Conservation (phyloP, 2,329 filamentous ascomycete genomes). For the Neofusicoccum ribis region DNA sequence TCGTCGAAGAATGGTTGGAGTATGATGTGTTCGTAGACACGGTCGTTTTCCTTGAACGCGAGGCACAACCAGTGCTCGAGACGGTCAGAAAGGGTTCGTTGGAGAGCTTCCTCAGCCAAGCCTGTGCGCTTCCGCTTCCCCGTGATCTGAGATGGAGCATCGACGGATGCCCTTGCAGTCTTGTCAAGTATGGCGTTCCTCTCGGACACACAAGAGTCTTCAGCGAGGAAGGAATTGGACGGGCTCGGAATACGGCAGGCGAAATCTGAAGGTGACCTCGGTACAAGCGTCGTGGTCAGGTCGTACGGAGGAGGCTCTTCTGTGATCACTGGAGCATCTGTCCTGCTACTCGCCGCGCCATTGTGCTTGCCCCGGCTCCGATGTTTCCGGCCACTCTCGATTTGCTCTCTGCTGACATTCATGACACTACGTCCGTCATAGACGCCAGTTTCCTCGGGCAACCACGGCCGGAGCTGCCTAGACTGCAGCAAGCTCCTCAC, state of each 20-base stretch:
- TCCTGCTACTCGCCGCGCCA: background rate
- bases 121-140: slow-evolving; percentile 2
- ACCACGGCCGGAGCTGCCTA: background rate
- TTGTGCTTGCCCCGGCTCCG: background rate
- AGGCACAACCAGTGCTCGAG: background rate
- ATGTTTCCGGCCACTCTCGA: background rate
- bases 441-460: background rate
- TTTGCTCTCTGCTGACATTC: background rate
- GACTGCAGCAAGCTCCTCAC: background rate
- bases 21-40: background rate
- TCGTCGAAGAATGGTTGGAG: slow-evolving; percentile 1
- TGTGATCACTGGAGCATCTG: background rate
- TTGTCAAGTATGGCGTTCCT: background rate
- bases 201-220: background rate
- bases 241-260: background rate
- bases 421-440: slow-evolving; percentile 2
- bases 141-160: too few species aligned
- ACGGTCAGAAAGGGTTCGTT: background rate
- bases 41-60: background rate
- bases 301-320: background rate
- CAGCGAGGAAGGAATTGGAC: background rate
- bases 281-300: background rate
- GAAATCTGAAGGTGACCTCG: background rate
- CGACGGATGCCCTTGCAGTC: background rate
- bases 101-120: background rate